Evolutionary conservation across 352 stramenopile species (phyloP).

Genomic region (Phytophthora chlamydospora): DNA sequence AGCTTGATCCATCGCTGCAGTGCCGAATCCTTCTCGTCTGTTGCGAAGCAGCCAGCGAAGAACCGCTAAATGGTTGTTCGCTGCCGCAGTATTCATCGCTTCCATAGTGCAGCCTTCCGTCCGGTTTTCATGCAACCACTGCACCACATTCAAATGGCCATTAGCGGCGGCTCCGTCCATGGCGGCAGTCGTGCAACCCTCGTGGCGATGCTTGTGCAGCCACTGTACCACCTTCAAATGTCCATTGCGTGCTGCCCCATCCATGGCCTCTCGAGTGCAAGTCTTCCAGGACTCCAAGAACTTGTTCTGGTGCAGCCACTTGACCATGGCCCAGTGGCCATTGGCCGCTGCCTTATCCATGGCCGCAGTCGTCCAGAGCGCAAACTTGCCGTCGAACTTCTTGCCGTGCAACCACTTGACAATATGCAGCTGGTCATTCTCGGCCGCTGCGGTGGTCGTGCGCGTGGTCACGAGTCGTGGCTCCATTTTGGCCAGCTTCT

Average conservation of each 20-base stretch:
- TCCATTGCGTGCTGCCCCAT: conserved; percentile 33
- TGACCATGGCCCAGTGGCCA: conserved; percentile 41
- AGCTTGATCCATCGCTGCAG: conserved; percentile 32
- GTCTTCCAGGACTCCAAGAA: conserved; percentile 39
- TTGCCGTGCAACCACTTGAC: conserved; percentile 43
- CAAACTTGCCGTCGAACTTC: conserved; percentile 36
- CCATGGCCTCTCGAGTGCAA: conserved; percentile 39
- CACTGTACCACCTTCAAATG: conserved; percentile 34
- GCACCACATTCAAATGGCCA: conserved; percentile 34
- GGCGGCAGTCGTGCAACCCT: conserved; percentile 33
- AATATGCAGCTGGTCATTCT: conserved; percentile 33
- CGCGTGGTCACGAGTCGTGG: conserved; percentile 26
- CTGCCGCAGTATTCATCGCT: conserved; percentile 32
- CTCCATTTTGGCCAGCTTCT: conserved; percentile 29
- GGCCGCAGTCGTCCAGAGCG: conserved; percentile 37
- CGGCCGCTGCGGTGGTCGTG: conserved; percentile 35
- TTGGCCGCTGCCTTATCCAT: conserved; percentile 40
- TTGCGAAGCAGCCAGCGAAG: conserved; percentile 32
- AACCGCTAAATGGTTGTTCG: conserved; percentile 25
- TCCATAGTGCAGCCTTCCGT: conserved; percentile 29
- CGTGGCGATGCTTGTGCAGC: conserved; percentile 35
- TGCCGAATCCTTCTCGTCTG: conserved; percentile 31
- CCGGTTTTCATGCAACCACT: conserved; percentile 38
- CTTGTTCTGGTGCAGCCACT: conserved; percentile 49
- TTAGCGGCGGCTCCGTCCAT: conserved; percentile 36